Percentiles rank a stretch among this genome's conserved stretches.
phyloP scores from a whole-genome alignment of 2,329 filamentous ascomycete species.

The Aspergillus hortae region DNA sequence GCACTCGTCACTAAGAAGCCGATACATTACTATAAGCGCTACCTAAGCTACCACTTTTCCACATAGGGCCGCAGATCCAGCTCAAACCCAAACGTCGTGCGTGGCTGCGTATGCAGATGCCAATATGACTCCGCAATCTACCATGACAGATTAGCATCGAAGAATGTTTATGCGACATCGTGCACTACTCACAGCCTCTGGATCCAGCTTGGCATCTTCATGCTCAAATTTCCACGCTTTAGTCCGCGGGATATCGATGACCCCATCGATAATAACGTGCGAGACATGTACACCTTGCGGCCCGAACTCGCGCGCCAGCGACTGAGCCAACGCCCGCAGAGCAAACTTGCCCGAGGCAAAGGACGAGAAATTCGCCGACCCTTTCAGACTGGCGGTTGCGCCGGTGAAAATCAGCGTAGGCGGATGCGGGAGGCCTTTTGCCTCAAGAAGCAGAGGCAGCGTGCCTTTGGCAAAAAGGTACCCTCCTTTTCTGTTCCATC shows the following conservation, averaged over 20 bases:
- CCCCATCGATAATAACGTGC: slow-evolving; percentile 78
- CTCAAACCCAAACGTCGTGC: slow-evolving; percentile 76
- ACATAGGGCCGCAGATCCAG: slow-evolving; percentile 75
- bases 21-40: not conserved
- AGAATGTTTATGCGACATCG: slow-evolving; percentile 1
- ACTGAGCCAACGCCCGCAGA: slow-evolving; percentile 68
- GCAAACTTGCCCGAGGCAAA: slow-evolving; percentile 83
- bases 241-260: slow-evolving; percentile 75
- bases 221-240: slow-evolving; percentile 57
- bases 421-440: slow-evolving; percentile 57
- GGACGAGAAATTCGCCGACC: slow-evolving; percentile 63
- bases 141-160: slow-evolving; percentile 3
- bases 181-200: slow-evolving; percentile 62
- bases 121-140: slow-evolving; percentile 86
- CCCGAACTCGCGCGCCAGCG: slow-evolving; percentile 76
- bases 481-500: slow-evolving; percentile 51
- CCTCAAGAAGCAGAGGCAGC: slow-evolving; percentile 66
- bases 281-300: slow-evolving; percentile 80
- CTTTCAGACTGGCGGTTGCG: slow-evolving; percentile 75
- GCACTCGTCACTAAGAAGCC: not conserved
- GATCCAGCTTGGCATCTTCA: slow-evolving; percentile 65
- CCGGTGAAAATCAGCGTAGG: slow-evolving; percentile 83
- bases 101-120: slow-evolving; percentile 76
- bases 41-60: slow-evolving; percentile 69
- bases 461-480: slow-evolving; percentile 71